Conservation (phyloP, 805 yeast species). For the Sugiyamaella smithiae region DNA sequence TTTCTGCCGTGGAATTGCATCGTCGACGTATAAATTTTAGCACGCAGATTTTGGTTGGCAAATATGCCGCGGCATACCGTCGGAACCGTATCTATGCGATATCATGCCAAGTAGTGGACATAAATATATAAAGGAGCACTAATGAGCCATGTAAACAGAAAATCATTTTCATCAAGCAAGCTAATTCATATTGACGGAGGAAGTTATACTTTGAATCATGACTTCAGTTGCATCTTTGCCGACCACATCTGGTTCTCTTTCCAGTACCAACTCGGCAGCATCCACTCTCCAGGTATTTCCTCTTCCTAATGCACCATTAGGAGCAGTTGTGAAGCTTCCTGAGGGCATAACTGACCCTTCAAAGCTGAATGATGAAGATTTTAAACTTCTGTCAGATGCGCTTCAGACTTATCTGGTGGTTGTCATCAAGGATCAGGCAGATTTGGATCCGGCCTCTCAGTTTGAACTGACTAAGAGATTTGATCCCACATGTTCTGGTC, state of each 20-base stretch:
- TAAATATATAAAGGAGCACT: neutral
- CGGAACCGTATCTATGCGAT: neutral
- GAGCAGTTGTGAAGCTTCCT: conserved; percentile 68
- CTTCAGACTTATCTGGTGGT: conserved; percentile 67
- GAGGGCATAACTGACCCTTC: conserved; percentile 72
- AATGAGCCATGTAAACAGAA: neutral
- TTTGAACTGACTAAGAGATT: conserved; percentile 71
- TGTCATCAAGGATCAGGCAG: conserved; percentile 69
- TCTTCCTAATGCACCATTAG: conserved; percentile 53
- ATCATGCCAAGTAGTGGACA: neutral
- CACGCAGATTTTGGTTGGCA: neutral
- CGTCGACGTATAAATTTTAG: too few species aligned
- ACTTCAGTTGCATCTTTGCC: neutral
- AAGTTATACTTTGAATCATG: neutral
- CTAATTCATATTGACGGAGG: neutral
- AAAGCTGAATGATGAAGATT: conserved; percentile 61
- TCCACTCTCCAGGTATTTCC: conserved; percentile 44
- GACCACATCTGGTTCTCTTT: too few species aligned
- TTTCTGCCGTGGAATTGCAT: too few species aligned
- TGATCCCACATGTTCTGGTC: conserved; percentile 67
- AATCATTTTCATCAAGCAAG: neutral
- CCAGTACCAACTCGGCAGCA: too few species aligned
- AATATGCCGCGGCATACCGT: neutral
- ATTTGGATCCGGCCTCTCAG: conserved; percentile 70
- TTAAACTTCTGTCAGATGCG: conserved; percentile 58